Base-by-base conservation (phyloP, 2,329 filamentous ascomycete species). In the Diaporthe citri region DNA sequence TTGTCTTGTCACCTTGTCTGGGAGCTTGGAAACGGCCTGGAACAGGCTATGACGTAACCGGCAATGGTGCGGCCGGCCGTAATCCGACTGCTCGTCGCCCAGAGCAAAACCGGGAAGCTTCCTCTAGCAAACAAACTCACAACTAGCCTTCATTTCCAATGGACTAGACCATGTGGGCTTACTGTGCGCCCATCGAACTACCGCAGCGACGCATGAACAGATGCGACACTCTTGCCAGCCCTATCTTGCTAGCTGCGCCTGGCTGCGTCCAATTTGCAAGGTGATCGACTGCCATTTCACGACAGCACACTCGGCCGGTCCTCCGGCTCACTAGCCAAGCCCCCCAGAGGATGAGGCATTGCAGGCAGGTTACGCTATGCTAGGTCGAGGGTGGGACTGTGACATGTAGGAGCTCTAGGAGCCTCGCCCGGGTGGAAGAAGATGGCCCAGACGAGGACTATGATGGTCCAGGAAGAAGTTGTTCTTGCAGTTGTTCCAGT, bases 371-470 rank as follows among this genome's bases (percentile, higher is more conserved):
- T 67, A 36, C 46, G 46, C 46, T 25, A 52, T 36, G 22, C 28
- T 36, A 28, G 46, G 46, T 31, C 12, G 13, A 20, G 3, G 22
- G 22, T 17, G n/a, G 17, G 34, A 39, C 22, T 25, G 57, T 22
- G 36, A 74, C 52, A 79, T 82, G 79, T 82, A 67, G 81, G 80
- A 80, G 76, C 78, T 76, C 78, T 79, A 78, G 81, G 81, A 82
- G 81, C 81, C 81, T 79, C 80, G 79, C 78, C 80, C 77, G 78
- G 77, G 80, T 80, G 72, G 76, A 77, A 52, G 75, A 55, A 77
- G 73, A 77, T 77, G 75, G 74, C 73, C 76, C 79, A 78, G 79
- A 73, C 81, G 81, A 75, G 81, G 81, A 82, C 81, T 82, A 82
- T 82, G 81, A 82, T 80, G 80, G 80, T 81, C 81, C 81, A 77